A percentile compares a stretch with the other conserved stretches of the same genome.
Conservation (phyloP, 2,329 filamentous ascomycete genomes). For the Nectriaceae sp. region DNA sequence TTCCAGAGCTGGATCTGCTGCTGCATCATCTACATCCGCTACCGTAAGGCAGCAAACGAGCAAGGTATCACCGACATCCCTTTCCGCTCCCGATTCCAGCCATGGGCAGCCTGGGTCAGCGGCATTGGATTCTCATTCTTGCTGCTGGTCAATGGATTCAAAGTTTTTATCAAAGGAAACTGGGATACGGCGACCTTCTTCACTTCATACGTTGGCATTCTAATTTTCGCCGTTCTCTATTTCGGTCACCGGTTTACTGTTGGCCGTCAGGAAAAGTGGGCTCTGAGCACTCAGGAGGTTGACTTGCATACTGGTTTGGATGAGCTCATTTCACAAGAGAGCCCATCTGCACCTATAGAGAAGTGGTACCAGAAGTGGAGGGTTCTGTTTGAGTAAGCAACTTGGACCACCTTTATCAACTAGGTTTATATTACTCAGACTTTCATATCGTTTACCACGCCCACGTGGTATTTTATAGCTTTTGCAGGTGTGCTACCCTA, state of each 20-base stretch:
- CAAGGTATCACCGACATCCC: slow-evolving; percentile 10
- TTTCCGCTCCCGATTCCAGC: slow-evolving; percentile 12
- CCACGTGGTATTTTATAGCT: too few relatives aligned
- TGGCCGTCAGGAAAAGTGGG: slow-evolving; percentile 5
- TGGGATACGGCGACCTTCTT: slow-evolving; percentile 11
- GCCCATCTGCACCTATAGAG: neutral
- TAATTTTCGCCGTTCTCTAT: slow-evolving; percentile 5
- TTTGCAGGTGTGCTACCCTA: too few relatives aligned
- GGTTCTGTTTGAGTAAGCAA: slow-evolving; percentile 10
- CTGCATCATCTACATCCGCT: slow-evolving; percentile 13
- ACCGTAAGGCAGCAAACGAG: slow-evolving; percentile 8
- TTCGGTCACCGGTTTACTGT: slow-evolving; percentile 8
- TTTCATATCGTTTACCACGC: too few relatives aligned
- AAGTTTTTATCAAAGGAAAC: slow-evolving; percentile 9
- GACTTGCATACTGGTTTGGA: slow-evolving; percentile 7
- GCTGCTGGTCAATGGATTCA: slow-evolving; percentile 11
- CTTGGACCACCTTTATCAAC: too few relatives aligned
- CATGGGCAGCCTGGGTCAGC: slow-evolving; percentile 6
- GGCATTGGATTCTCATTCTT: slow-evolving; percentile 7
- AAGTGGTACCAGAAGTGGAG: slow-evolving; percentile 12
- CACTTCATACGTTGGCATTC: slow-evolving; percentile 10
- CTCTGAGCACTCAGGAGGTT: slow-evolving; percentile 3
- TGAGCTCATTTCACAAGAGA: slow-evolving; percentile 8
- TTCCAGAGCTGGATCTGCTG: slow-evolving; percentile 16
- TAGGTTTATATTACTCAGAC: too few relatives aligned